These are phyloP conservation scores for Raffaelea albimanens DNA, from an alignment of 2,329 filamentous ascomycete genomes.

Conservation along the genomic window DNA sequence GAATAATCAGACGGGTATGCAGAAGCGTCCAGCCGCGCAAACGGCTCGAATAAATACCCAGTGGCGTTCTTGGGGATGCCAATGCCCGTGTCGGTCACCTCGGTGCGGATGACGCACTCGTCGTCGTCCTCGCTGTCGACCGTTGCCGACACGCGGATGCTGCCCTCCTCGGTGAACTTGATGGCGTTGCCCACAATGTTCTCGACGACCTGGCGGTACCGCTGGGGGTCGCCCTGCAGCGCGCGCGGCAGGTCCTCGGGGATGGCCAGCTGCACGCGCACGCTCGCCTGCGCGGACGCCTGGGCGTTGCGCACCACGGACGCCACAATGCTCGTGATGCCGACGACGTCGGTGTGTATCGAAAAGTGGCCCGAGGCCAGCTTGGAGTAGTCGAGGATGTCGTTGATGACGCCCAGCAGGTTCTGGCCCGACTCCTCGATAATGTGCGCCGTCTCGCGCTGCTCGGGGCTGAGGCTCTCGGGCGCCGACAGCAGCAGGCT, in stretches of 20 bases:
- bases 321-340: constrained; percentile 33
- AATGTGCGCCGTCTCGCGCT: constrained; percentile 46
- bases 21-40: constrained; percentile 93
- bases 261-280: constrained; percentile 33
- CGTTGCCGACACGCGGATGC: constrained; percentile 33
- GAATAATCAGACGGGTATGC: no score
- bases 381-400: constrained; percentile 59
- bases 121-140: constrained; percentile 30
- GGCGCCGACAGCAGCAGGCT: constrained; percentile 44
- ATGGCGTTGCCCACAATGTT: constrained; percentile 52
- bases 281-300: constrained; percentile 32
- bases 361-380: constrained; percentile 50
- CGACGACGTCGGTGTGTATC: constrained; percentile 41
- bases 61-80: no score
- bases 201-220: constrained; percentile 53
- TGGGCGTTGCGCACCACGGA: constrained; percentile 42
- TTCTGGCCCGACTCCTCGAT: constrained; percentile 51
- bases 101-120: constrained; percentile 38
- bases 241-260: constrained; percentile 37
- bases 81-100: constrained; percentile 70
- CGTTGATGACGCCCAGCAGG: constrained; percentile 52
- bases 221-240: constrained; percentile 46
- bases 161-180: constrained; percentile 51
- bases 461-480: constrained; percentile 33
- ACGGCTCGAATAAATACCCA: constrained; percentile 75